A percentile compares a stretch with the other conserved stretches of the same genome.
These are phyloP conservation scores for Starmera quercuum DNA, from an alignment of 805 yeast genomes.

Conservation along the genomic window DNA sequence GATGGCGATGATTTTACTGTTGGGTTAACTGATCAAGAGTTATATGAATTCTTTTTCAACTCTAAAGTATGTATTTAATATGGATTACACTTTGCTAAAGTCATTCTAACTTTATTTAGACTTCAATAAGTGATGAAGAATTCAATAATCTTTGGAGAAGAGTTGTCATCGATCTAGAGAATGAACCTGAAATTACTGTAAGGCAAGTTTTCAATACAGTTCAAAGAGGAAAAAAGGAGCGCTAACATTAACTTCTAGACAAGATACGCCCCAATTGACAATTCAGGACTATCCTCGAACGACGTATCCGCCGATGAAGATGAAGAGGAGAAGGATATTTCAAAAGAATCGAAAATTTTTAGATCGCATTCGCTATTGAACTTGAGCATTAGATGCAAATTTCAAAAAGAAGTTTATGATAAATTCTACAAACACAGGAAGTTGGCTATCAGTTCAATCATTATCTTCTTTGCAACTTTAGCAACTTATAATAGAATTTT, in stretches of 20 bases:
- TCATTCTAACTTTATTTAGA: too few relatives aligned
- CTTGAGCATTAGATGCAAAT: slow-evolving; percentile 48
- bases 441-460: slow-evolving; percentile 8
- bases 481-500: slow-evolving; percentile 27
- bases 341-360: slow-evolving; percentile 36
- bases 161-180: slow-evolving; percentile 51
- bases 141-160: slow-evolving; percentile 70
- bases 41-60: slow-evolving; percentile 42
- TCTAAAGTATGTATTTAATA: slow-evolving; percentile 22
- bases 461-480: slow-evolving; percentile 7
- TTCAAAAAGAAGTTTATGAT: slow-evolving; percentile 42
- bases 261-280: slow-evolving; percentile 26
- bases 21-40: slow-evolving; percentile 42
- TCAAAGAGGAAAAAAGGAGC: slow-evolving; percentile 3
- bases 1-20: slow-evolving; percentile 39
- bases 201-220: slow-evolving; percentile 52
- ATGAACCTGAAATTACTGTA: slow-evolving; percentile 65
- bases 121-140: slow-evolving; percentile 39
- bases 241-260: slow-evolving; percentile 18
- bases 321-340: slow-evolving; percentile 31
- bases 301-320: slow-evolving; percentile 28
- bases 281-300: slow-evolving; percentile 32
- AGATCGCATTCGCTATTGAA: slow-evolving; percentile 67
- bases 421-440: slow-evolving; percentile 22
- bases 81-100: too few relatives aligned